Base-by-base conservation (phyloP, 352 stramenopile genomes). In the Phytophthora uliginosa region DNA sequence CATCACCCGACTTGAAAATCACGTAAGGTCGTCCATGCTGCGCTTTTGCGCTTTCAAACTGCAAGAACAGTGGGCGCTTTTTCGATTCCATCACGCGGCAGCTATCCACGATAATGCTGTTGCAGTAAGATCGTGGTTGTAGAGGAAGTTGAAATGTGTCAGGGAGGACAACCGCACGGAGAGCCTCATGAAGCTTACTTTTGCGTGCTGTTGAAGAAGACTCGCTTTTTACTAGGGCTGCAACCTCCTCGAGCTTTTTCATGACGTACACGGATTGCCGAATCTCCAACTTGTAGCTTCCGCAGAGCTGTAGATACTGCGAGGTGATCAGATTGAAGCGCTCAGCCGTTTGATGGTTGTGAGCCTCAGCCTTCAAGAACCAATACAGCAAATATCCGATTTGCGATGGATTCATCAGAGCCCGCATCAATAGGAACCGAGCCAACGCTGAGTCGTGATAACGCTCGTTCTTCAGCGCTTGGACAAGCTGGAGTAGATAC, bases 11-110 rank as follows among this genome's bases (percentile, higher is more conserved):
- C 71, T 99, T 99, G 78, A 98, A 98, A 59, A 99, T 97, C 34
- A 98, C 81, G 61, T 83, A 90, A 1, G 83, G 83, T 9, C 82
- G 77, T 28, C 76, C 80, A 56, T 93, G 84, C 45, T 91, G 73
- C 0, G 79, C 66, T 53, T 95, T 95, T 9, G 83, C 77, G 26
- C 84, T 93, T 60, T 93, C 76, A 12, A 98, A 90, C 24, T 93
- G 89, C 15, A 98, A 77, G 61, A 94, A 92, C 0, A 99, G 82
- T 9, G 95, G 95, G 4, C 92, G 82, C 71, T 99, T 98, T 73
- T 98, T 98, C 18, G 86, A 97, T 67, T 96, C 94, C 95, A 99
- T 98, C 36, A 98, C 94, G 15, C 87, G 82, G 69, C 93, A 98
- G 59, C 91, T 91, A 4, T 91, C 78, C 6, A 94, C 72, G 47